Percentiles rank a stretch among this genome's conserved stretches.
phyloP scores from a whole-genome alignment of 345 rosid species.

The Sonneratia alba region DNA sequence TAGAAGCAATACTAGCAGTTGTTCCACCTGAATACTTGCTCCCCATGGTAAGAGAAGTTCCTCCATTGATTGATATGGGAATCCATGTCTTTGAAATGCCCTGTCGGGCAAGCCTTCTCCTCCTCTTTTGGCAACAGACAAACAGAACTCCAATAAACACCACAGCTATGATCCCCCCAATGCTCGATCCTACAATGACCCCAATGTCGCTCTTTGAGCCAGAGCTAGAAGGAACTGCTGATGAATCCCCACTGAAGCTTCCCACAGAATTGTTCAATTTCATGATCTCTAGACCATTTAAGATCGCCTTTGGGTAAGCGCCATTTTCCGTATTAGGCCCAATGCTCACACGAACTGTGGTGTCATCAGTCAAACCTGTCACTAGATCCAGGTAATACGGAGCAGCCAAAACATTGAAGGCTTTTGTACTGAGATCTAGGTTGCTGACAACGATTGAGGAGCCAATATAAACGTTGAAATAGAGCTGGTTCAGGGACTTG shows the following conservation, averaged over 20 bases:
- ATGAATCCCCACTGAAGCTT: conserved; percentile 29
- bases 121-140: conserved; percentile 28
- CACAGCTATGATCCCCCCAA: conserved; percentile 26
- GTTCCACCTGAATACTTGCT: conserved; percentile 51
- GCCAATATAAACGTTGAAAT: conserved; percentile 63
- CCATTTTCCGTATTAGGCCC: conserved; percentile 30
- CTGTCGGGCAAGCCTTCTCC: conserved; percentile 18
- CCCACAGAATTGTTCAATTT: conserved; percentile 50
- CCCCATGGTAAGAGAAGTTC: conserved; percentile 40
- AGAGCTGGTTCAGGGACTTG: conserved; percentile 35
- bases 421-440: conserved; percentile 38
- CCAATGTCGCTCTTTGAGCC: conserved; percentile 34
- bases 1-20: conserved; percentile 31
- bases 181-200: conserved; percentile 31
- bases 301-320: conserved; percentile 44
- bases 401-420: conserved; percentile 28
- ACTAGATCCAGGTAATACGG: conserved; percentile 50
- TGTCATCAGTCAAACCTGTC: conserved; percentile 18
- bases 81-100: conserved; percentile 62
- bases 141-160: conserved; percentile 33
- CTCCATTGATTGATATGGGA: conserved; percentile 43
- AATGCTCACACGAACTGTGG: conserved; percentile 45
- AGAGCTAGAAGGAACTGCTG: conserved; percentile 12
- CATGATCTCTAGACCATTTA: conserved; percentile 78
- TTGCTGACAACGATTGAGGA: conserved; percentile 27